These are phyloP conservation scores for Ceratocystiopsis brevicomis DNA, from an alignment of 2,329 filamentous ascomycete species.

Conservation along the genomic window DNA sequence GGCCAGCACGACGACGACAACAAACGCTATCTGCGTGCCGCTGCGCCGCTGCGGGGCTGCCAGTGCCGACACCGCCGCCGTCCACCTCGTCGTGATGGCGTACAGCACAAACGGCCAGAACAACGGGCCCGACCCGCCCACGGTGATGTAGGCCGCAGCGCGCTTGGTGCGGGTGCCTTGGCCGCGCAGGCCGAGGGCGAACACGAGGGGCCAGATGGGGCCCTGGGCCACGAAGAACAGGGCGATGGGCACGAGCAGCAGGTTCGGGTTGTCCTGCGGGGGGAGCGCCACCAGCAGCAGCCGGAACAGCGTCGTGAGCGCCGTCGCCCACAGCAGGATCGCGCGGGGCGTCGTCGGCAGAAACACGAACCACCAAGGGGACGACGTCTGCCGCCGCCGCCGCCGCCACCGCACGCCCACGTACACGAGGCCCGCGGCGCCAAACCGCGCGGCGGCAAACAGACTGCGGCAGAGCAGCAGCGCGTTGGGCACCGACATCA, in stretches of 20 bases:
- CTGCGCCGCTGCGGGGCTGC: slow-evolving; percentile 4
- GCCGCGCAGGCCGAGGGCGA: slow-evolving; percentile 37
- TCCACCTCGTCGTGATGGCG: slow-evolving; percentile 14
- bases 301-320: slow-evolving; percentile 38
- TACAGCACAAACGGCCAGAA: slow-evolving; percentile 35
- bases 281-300: slow-evolving; percentile 28
- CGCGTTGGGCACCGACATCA: slow-evolving; percentile 41
- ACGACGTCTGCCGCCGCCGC: no score
- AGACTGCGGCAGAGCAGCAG: slow-evolving; percentile 43
- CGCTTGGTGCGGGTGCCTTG: slow-evolving; percentile 36
- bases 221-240: slow-evolving; percentile 37
- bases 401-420: slow-evolving; percentile 29
- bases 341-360: slow-evolving; percentile 45
- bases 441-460: slow-evolving; percentile 40
- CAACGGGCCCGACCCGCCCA: slow-evolving; percentile 34
- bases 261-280: slow-evolving; percentile 22
- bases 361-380: no score
- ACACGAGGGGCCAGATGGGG: slow-evolving; percentile 40
- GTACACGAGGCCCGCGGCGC: slow-evolving; percentile 31
- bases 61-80: no score
- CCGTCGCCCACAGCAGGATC: slow-evolving; percentile 43
- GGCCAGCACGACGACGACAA: slow-evolving; percentile 15
- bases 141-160: slow-evolving; percentile 33
- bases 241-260: slow-evolving; percentile 35
- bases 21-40: slow-evolving; percentile 13